Evolutionary conservation across 2,329 filamentous ascomycete genomes (phyloP).

Genomic region (Xylariales sp.): DNA sequence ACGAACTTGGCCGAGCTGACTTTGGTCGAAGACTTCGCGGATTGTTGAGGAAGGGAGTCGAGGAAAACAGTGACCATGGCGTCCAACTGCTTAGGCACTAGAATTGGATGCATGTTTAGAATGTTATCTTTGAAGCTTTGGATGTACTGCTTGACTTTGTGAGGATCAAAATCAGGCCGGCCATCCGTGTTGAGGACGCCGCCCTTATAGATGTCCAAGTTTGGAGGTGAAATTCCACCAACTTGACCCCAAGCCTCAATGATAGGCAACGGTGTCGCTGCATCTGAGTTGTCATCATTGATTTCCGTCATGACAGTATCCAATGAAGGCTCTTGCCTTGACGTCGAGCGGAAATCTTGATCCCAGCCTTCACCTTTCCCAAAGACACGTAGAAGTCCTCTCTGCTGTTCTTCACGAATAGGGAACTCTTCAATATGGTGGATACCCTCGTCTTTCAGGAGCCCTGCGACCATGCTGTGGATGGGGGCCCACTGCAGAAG

Average conservation of each 20-base stretch:
- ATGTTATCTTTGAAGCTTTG: conserved; percentile 56
- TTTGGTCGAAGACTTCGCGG: conserved; percentile 15
- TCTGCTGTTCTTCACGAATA: conserved; percentile 67
- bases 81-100: conserved; percentile 48
- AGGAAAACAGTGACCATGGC: conserved; percentile 50
- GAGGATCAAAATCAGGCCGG: conserved; percentile 49
- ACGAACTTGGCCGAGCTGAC: conserved; percentile 24
- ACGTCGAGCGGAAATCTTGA: conserved; percentile 50
- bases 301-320: conserved; percentile 29
- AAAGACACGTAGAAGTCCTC: conserved; percentile 71
- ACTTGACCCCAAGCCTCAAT: conserved; percentile 55
- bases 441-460: conserved; percentile 44
- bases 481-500: conserved; percentile 72
- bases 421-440: conserved; percentile 66
- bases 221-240: conserved; percentile 43
- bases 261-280: conserved; percentile 49
- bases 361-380: conserved; percentile 68
- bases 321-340: conserved; percentile 31
- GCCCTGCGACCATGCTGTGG: conserved; percentile 52
- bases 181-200: conserved; percentile 38
- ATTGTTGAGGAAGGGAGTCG: conserved; percentile 35
- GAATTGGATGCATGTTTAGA: conserved; percentile 62
- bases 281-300: conserved; percentile 43
- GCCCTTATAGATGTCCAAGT: conserved; percentile 28
- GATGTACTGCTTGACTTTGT: conserved; percentile 49